Evolutionary conservation across 164 flowering plant species (phyloP), one percentile per base, ranked within the genome.

Genomic region (Liriodendron chinense): DNA sequence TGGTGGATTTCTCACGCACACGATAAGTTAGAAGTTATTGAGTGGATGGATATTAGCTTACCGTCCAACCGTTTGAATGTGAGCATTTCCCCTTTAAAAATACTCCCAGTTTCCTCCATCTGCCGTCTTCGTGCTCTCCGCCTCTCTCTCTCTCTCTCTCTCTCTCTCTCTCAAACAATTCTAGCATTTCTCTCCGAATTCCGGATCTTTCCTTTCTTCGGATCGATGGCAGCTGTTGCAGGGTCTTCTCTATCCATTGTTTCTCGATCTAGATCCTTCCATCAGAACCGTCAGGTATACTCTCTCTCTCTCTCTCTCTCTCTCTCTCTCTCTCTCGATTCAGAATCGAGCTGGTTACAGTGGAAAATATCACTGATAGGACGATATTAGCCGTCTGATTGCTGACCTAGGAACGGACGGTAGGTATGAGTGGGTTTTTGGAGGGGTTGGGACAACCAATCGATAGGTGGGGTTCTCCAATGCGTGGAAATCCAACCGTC

Each of bases 151-250:
- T 16, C 3, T 57, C 25, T 50, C 71, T 16, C 3, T n/a, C n/a
- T n/a, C 24, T 49, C 72, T 49, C n/a, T 57, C 25, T 50, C 71
- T 16, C 3, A 34, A 53, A 53, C 61, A 6, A 24, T 13, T 70
- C 61, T 49, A 53, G 21, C 22, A 21, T 62, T 65, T 25, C 9
- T 16, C 47, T 57, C 16, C 73, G 8, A 1, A 28, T 9, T 56
- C 62, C 34, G 10, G 1, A 0, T 62, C 53, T 12, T 9, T 7
- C 53, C 14, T 43, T 24, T 34, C 43, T 53, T 53, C 59, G 9
- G 20, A 47, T 47, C 75, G 22, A 73, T 73, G 75, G 75, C 75
- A 43, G 28, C 75, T 23, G 56, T 65, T 49, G 56, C 47, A 13
- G 75, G 75, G 47, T 43, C 75, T 48, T 73, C 62, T n/a, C 47